Evolutionary conservation across 2,329 filamentous ascomycete species (phyloP).

Genomic region (Sarocladium oryzae): DNA sequence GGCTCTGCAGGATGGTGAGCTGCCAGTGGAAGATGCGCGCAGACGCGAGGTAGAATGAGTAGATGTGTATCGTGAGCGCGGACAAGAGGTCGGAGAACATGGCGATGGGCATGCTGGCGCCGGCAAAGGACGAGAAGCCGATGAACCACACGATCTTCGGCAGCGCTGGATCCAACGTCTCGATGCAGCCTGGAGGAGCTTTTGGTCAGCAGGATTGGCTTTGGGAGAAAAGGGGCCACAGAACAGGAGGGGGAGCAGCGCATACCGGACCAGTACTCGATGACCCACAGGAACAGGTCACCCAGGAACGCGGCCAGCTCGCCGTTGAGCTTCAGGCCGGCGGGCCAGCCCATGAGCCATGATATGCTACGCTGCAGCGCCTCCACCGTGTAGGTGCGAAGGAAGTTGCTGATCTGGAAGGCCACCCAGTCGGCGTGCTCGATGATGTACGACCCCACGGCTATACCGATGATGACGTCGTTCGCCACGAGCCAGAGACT

Average conservation of each 20-base stretch:
- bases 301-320: slow-evolving; percentile 92
- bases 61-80: slow-evolving; percentile 88
- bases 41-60: slow-evolving; percentile 95
- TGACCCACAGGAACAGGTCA: slow-evolving; percentile 95
- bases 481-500: slow-evolving; percentile 97
- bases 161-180: slow-evolving; percentile 69
- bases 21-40: slow-evolving; percentile 99
- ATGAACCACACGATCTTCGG: slow-evolving; percentile 86
- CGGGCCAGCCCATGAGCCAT: slow-evolving; percentile 95
- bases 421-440: slow-evolving; percentile 87
- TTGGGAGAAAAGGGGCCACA: too few relatives aligned
- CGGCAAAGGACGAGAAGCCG: slow-evolving; percentile 89
- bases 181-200: slow-evolving; percentile 61
- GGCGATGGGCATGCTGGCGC: slow-evolving; percentile 93
- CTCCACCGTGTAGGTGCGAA: slow-evolving; percentile 79
- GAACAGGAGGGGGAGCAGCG: too few relatives aligned
- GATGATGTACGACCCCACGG: slow-evolving; percentile 91
- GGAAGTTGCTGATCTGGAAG: slow-evolving; percentile 65
- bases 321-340: slow-evolving; percentile 88
- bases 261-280: slow-evolving; percentile 91
- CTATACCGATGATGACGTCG: slow-evolving; percentile 97
- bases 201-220: too few relatives aligned
- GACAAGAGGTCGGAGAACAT: slow-evolving; percentile 92
- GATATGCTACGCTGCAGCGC: slow-evolving; percentile 82
- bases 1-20: slow-evolving; percentile 87